Evolutionary conservation across 139 green algal genomes (phyloP).

Genomic region (Haematococcus lacustris): DNA sequence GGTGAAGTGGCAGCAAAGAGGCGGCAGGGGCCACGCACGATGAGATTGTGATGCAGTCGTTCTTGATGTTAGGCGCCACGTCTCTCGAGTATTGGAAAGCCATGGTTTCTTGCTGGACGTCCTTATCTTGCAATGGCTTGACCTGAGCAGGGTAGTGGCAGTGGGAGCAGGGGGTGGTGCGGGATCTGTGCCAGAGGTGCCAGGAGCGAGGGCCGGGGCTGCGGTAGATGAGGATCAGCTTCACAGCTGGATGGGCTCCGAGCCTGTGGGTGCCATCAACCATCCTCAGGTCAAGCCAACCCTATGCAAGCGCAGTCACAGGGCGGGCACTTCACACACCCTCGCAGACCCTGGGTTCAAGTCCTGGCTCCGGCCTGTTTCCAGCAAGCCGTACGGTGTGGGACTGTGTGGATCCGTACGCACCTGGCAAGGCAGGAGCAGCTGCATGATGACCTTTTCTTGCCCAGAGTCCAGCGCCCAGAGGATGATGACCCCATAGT

Average conservation of each 20-base stretch:
- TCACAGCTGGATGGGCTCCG: neutral
- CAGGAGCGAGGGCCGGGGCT: neutral
- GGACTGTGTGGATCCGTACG: neutral
- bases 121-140: neutral
- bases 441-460: conserved; percentile 26
- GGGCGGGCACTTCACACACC: too few species aligned
- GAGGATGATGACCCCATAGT: conserved; percentile 68
- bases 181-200: neutral
- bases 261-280: too few species aligned
- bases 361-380: too few species aligned
- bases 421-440: conserved; percentile 19
- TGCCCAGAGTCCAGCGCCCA: conserved; percentile 53
- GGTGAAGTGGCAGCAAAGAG: too few species aligned
- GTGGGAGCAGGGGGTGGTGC: neutral
- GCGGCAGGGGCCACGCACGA: conserved; percentile 8
- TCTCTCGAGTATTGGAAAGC: conserved; percentile 51
- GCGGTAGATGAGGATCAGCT: neutral
- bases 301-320: neutral
- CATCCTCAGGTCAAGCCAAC: too few species aligned
- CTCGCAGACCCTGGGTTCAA: too few species aligned
- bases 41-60: conserved; percentile 78
- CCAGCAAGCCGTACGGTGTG: neutral
- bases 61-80: conserved; percentile 68
- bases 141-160: neutral
- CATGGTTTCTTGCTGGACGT: conserved; percentile 32